These are phyloP conservation scores for Saturnispora dispora DNA, from an alignment of 805 yeast species.

Conservation along the genomic window DNA sequence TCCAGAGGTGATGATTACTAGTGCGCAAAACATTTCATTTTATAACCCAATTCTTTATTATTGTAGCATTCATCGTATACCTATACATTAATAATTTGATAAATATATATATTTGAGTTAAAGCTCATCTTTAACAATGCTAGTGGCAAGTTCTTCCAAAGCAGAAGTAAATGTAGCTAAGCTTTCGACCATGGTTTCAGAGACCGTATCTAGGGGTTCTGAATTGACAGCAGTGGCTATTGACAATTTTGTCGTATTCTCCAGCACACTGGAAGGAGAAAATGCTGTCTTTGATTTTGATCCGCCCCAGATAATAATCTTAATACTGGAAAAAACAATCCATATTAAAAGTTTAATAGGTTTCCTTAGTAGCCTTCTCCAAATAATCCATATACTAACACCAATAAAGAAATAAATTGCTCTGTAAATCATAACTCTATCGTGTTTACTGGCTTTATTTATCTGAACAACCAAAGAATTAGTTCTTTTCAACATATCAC, in stretches of 20 bases:
- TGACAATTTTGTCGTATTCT: background rate
- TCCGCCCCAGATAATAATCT: slow-evolving; percentile 8
- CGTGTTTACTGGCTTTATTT: slow-evolving; percentile 42
- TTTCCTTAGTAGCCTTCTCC: slow-evolving; percentile 37
- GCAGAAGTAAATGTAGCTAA: background rate
- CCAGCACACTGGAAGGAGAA: background rate
- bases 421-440: slow-evolving; percentile 39
- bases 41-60: background rate
- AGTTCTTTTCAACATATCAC: slow-evolving; percentile 33
- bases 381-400: slow-evolving; percentile 41
- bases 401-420: slow-evolving; percentile 37
- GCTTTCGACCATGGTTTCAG: background rate
- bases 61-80: background rate
- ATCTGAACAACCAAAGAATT: slow-evolving; percentile 40
- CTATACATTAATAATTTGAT: background rate
- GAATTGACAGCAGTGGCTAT: background rate
- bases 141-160: background rate
- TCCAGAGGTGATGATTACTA: slow-evolving; percentile 92
- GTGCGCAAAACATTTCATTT: background rate
- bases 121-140: slow-evolving; percentile 10
- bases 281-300: background rate
- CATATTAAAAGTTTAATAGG: slow-evolving; percentile 39
- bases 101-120: background rate
- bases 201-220: background rate
- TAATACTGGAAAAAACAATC: slow-evolving; percentile 28